Evolutionary conservation across 495 filamentous ascomycete species (phyloP).

Genomic region (Talaromyces proteolyticus): DNA sequence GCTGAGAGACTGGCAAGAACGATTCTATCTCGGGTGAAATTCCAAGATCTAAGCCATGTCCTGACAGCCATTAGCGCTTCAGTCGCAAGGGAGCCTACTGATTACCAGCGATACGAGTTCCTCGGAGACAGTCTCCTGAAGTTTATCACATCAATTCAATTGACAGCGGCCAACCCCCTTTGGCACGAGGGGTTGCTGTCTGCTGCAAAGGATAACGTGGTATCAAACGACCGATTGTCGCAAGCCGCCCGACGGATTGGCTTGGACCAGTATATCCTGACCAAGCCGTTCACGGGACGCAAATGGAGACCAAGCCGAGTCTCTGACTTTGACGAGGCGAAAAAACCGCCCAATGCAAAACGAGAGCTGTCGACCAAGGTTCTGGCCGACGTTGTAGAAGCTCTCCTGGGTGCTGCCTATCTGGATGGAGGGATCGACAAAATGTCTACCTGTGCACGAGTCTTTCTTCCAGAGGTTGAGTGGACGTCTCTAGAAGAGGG

Average conservation of each 20-base stretch:
- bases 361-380: constrained; percentile 65
- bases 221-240: constrained; percentile 67
- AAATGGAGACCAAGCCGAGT: constrained; percentile 69
- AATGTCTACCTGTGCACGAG: constrained; percentile 57
- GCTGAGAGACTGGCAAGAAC: constrained; percentile 57
- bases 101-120: constrained; percentile 90
- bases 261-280: constrained; percentile 71
- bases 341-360: constrained; percentile 7
- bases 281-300: constrained; percentile 54
- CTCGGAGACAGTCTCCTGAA: constrained; percentile 88
- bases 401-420: constrained; percentile 74
- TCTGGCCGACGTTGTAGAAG: constrained; percentile 86
- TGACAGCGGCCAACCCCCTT: constrained; percentile 56
- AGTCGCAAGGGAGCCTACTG: constrained; percentile 47
- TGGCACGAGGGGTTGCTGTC: constrained; percentile 82
- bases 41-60: constrained; percentile 52
- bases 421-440: constrained; percentile 58
- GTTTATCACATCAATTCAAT: constrained; percentile 58
- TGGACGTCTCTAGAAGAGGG: constrained; percentile 41
- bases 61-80: constrained; percentile 70
- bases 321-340: constrained; percentile 35
- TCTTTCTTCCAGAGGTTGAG: constrained; percentile 58
- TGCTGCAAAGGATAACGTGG: constrained; percentile 56
- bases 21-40: constrained; percentile 47
- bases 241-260: constrained; percentile 55